These are phyloP conservation scores for Plasmopara viticola DNA, from an alignment of 352 stramenopile genomes.

Conservation along the genomic window DNA sequence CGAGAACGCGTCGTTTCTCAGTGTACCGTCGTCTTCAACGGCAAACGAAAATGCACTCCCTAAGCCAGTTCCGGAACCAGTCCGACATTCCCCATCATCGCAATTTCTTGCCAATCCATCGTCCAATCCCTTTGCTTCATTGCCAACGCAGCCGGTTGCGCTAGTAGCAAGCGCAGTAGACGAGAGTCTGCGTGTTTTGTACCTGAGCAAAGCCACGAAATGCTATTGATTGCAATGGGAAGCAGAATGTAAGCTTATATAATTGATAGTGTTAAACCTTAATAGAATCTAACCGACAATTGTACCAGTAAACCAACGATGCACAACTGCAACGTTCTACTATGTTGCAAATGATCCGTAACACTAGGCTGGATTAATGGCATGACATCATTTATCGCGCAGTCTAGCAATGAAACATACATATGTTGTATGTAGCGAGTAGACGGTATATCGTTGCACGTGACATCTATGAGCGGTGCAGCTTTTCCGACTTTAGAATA, in stretches of 20 bases:
- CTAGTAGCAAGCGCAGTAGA: constrained; percentile 17
- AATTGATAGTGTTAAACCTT: background rate
- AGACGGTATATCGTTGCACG: no score
- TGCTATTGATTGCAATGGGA: constrained; percentile 79
- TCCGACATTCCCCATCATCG: background rate
- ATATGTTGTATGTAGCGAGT: no score
- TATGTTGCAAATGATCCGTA: no score
- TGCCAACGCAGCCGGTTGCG: constrained; percentile 5
- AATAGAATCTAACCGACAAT: background rate
- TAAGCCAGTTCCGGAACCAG: constrained; percentile 2
- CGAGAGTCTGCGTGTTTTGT: constrained; percentile 53
- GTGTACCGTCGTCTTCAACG: constrained; percentile 1
- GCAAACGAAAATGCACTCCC: background rate
- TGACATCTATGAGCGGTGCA: no score
- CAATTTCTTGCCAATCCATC: constrained; percentile 1
- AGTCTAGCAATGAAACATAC: no score
- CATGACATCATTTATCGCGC: no score
- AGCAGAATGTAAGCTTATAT: constrained; percentile 46
- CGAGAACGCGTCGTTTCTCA: constrained; percentile 32
- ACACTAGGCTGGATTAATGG: no score
- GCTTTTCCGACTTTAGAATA: no score
- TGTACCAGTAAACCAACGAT: constrained; percentile 67
- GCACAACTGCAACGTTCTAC: no score
- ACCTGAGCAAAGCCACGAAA: constrained; percentile 51
- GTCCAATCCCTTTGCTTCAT: constrained; percentile 5